Percentiles rank a stretch among this genome's conserved stretches.
These are phyloP conservation scores for Anisogramma anomala DNA, from an alignment of 2,329 filamentous ascomycete species.

Conservation along the genomic window DNA sequence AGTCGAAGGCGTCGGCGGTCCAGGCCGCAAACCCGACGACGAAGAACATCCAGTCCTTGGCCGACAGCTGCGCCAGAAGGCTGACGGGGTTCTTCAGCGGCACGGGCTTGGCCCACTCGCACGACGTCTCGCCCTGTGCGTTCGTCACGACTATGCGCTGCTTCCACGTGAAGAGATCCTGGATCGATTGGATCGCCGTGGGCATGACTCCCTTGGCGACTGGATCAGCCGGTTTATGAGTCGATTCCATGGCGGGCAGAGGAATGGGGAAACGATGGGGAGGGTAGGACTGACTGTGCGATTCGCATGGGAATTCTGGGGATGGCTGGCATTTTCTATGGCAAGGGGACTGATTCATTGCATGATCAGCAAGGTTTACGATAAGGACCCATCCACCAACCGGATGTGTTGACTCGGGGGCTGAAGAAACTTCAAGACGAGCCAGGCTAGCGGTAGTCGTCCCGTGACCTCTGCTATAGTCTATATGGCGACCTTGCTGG, in stretches of 20 bases:
- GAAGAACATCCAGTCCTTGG: constrained; percentile 64
- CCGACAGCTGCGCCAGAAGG: constrained; percentile 51
- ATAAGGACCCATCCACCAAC: too few relatives aligned
- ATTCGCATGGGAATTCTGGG: too few relatives aligned
- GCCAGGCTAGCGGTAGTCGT: too few relatives aligned
- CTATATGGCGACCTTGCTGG: too few relatives aligned
- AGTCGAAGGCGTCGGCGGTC: constrained; percentile 76
- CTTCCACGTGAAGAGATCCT: constrained; percentile 45
- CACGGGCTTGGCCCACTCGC: constrained; percentile 57
- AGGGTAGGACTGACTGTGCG: too few relatives aligned
- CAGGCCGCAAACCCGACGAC: constrained; percentile 62
- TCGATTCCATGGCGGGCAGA: constrained; percentile 17
- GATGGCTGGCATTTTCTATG: too few relatives aligned
- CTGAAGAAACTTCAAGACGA: too few relatives aligned
- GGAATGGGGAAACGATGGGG: too few relatives aligned
- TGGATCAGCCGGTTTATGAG: constrained; percentile 48
- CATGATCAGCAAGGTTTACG: too few relatives aligned
- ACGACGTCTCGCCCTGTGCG: constrained; percentile 50
- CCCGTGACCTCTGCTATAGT: too few relatives aligned
- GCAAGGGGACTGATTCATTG: too few relatives aligned
- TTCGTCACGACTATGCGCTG: constrained; percentile 58
- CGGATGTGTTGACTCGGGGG: too few relatives aligned
- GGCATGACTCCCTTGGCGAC: constrained; percentile 49
- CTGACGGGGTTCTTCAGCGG: constrained; percentile 60
- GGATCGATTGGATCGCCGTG: constrained; percentile 19